A percentile compares a stretch with the other conserved stretches of the same genome.
Evolutionary conservation across 228 moss, liverwort and hornwort species (phyloP).

Genomic region (Sphagnum fallax): DNA sequence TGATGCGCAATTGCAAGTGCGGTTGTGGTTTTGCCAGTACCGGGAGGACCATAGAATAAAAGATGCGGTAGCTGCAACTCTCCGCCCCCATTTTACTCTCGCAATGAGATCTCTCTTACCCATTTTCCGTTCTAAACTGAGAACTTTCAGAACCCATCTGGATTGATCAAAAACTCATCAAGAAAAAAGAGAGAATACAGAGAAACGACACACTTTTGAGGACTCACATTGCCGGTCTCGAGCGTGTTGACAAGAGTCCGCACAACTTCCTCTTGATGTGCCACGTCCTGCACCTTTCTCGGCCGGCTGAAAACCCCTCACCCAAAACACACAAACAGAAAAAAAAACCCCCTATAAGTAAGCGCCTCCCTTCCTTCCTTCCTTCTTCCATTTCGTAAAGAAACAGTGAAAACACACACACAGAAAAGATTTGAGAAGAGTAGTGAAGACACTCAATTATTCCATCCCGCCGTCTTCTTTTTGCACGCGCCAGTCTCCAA

Average conservation of each 20-base stretch:
- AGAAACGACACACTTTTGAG: neutral
- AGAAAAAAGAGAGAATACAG: neutral
- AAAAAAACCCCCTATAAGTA: neutral
- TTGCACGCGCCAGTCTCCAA: too few relatives aligned
- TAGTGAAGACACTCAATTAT: neutral
- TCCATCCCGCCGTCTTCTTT: neutral
- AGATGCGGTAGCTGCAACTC: slow-evolving; percentile 63
- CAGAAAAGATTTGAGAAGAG: neutral
- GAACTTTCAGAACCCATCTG: neutral
- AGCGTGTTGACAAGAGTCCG: slow-evolving; percentile 82
- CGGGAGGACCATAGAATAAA: slow-evolving; percentile 88
- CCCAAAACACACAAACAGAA: neutral
- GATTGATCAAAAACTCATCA: neutral
- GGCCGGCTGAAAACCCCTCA: slow-evolving; percentile 51
- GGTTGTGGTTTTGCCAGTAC: slow-evolving; percentile 95
- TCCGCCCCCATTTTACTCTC: neutral
- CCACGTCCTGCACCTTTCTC: slow-evolving; percentile 82
- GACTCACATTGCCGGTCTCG: slow-evolving; percentile 84
- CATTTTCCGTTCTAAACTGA: neutral
- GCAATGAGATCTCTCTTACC: neutral
- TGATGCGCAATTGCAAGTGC: slow-evolving; percentile 94
- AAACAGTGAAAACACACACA: neutral
- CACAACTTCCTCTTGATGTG: slow-evolving; percentile 94
- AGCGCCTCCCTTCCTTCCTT: neutral
- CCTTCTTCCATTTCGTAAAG: too few relatives aligned